Base-by-base conservation (phyloP, 202 grass and related monocot species). In the Musa balbisiana region DNA sequence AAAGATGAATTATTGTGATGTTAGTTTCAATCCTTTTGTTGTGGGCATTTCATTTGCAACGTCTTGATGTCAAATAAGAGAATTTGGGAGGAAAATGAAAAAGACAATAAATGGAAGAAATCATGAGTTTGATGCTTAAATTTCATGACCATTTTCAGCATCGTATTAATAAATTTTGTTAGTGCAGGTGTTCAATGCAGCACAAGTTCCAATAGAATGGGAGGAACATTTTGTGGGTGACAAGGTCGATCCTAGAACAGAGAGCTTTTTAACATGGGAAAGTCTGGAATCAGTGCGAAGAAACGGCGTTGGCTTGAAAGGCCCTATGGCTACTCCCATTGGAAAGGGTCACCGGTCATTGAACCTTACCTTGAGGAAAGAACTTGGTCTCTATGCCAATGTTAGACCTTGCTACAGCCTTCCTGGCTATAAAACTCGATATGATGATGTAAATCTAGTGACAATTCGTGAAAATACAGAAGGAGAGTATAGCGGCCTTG, bases 401-500 rank as follows among this genome's bases (percentile, higher is more conserved):
- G 94, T 98, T 68, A 90, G 94, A 80, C 94, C 94, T 68, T 98
- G 91, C 83, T 90, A 91, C 53, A 98, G 90, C 72, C 91, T 98
- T 63, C 86, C 86, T 24, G 90, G 94, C 63, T 98, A 98, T 67
- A 98, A 98, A 81, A 98, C 94, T 70, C 82, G 94, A 67, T 98
- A 98, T 26, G 94, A 91, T 81, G 77, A 89, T 88, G 94, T 93
- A 71, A 88, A 98, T 83, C 94, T 98, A 56, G 94, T 92, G 64
- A 98, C 91, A 55, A 98, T 98, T 80, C 89, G 91, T 72, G 94
- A 98, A 82, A 98, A 98, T 78, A 98, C 94, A 9, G 94, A 98
- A 84, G 91, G 94, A 51, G 94, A 98, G 72, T 98, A 98, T 60
- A 93, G 94, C 76, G 94, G 94, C 29, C 94, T 98, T 75, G 94